Base-by-base conservation (phyloP, 2,329 filamentous ascomycete genomes). In the Fusarium neocosmosporiellum region DNA sequence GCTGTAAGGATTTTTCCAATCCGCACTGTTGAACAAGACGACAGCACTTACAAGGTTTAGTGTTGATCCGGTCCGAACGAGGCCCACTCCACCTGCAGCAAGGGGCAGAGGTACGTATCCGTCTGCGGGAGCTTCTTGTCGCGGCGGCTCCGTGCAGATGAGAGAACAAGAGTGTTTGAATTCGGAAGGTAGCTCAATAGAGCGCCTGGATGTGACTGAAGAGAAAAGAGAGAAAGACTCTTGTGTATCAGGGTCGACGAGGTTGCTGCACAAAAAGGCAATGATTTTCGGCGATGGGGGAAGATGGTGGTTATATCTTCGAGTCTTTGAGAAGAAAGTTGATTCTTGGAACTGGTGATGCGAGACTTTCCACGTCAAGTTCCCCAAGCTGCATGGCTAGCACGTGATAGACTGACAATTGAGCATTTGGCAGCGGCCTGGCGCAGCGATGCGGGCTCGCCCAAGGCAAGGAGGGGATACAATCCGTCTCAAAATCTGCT, bases 1-100 rank as follows among this genome's bases (percentile, higher is more conserved):
- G 77, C 80, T 82, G 81, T 83, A 74, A 81, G 76, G 76, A 80
- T 78, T 82, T 82, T 83, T 82, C 78, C 79, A 83, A 83, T 83
- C 81, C 82, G 82, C 82, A 83, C 82, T 83, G 81, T 83, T 70
- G 78, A 76, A 73, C 75, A 75, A 74, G 74, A 67, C 55, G 69
- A 57, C 46, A 50, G 43, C 62, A 75, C 76, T 75, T 76, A 80
- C 77, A 80, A 82, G 80, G 81, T 82, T 82, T 81, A 81, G 80
- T 78, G 80, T 82, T 82, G 80, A 81, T 82, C 79, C 79, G 79
- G 76, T 81, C 79, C 78, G 80, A 78, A 65, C 65, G 55, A 67
- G 62, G 63, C 67, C 46, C 46, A 50, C 46, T 50, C 46, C 27
- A 7, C 46, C 46, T 71, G 65, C 66, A 73, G 67, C 70, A 65